Evolutionary conservation across 208 protist species (phyloP).

Genomic region (Wallacemonas sp.): DNA sequence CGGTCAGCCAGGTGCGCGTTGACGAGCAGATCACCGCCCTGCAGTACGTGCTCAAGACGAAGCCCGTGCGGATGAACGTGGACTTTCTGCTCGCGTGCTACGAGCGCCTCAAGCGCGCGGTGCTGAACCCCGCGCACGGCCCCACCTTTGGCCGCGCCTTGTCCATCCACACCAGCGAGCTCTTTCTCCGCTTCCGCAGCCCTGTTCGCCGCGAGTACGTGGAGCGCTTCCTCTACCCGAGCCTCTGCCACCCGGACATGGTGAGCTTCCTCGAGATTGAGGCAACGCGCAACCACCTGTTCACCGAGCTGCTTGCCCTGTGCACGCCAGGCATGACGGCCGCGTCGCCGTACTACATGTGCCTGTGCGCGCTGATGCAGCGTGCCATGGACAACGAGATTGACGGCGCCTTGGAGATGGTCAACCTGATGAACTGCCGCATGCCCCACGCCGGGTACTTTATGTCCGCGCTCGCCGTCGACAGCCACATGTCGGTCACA

Average conservation of each 20-base stretch:
- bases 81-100: slow-evolving; percentile 91
- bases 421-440: slow-evolving; percentile 79
- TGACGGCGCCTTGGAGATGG: slow-evolving; percentile 75
- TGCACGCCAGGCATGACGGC: slow-evolving; percentile 77
- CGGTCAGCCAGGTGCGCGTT: slow-evolving; percentile 60
- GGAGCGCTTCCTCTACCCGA: slow-evolving; percentile 88
- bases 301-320: slow-evolving; percentile 66
- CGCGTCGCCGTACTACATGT: slow-evolving; percentile 87
- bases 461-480: slow-evolving; percentile 75
- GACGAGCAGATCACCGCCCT: slow-evolving; percentile 82
- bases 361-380: slow-evolving; percentile 86
- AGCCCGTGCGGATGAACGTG: slow-evolving; percentile 78
- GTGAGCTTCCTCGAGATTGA: slow-evolving; percentile 63
- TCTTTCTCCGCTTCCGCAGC: slow-evolving; percentile 90
- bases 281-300: slow-evolving; percentile 72
- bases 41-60: slow-evolving; percentile 78
- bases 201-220: slow-evolving; percentile 90
- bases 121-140: slow-evolving; percentile 63
- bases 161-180: slow-evolving; percentile 85
- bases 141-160: slow-evolving; percentile 75
- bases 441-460: slow-evolving; percentile 93
- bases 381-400: slow-evolving; percentile 76
- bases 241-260: slow-evolving; percentile 83
- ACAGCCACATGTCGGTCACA: slow-evolving; percentile 86
- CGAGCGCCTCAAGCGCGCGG: slow-evolving; percentile 82